A percentile compares a stretch with the other conserved stretches of the same genome.
Evolutionary conservation across 352 stramenopile genomes (phyloP).

Genomic region (Globisporangium spiculum): DNA sequence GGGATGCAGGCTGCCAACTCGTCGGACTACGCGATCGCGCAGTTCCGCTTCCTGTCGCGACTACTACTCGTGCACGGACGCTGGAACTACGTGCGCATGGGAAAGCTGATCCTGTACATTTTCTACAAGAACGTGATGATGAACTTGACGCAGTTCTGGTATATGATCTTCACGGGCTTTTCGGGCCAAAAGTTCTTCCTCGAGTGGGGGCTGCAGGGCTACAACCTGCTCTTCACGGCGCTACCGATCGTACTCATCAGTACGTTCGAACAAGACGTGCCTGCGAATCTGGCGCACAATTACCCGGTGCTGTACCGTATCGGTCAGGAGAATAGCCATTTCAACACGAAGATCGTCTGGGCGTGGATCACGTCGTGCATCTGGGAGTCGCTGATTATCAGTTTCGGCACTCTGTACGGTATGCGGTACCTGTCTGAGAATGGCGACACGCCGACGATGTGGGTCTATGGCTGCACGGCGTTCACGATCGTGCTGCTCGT

Average conservation of each 20-base stretch:
- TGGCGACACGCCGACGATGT: conserved; percentile 90
- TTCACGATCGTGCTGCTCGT: conserved; percentile 94
- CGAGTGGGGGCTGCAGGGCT: conserved; percentile 84
- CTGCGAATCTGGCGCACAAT: conserved; percentile 56
- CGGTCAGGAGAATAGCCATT: conserved; percentile 78
- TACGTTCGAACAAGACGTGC: conserved; percentile 85
- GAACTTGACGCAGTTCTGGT: conserved; percentile 94
- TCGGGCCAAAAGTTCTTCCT: conserved; percentile 87
- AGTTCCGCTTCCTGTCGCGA: conserved; percentile 92
- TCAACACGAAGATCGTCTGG: conserved; percentile 85
- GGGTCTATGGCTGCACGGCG: conserved; percentile 91
- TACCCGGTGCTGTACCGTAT: conserved; percentile 84
- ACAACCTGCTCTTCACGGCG: conserved; percentile 88
- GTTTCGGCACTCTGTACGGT: conserved; percentile 78
- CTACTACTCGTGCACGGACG: conserved; percentile 92
- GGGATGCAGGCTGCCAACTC: conserved; percentile 94
- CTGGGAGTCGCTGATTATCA: conserved; percentile 84
- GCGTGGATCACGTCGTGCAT: conserved; percentile 79
- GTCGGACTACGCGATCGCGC: conserved; percentile 93
- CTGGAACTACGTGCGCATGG: conserved; percentile 93
- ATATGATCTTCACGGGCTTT: conserved; percentile 90
- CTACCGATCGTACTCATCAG: conserved; percentile 82
- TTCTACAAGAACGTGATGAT: conserved; percentile 97
- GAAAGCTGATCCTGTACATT: conserved; percentile 91
- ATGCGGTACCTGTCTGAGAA: conserved; percentile 75